These are phyloP conservation scores for Heimioporus sp. DNA, from an alignment of 768 basidiomycete species.

Conservation along the genomic window DNA sequence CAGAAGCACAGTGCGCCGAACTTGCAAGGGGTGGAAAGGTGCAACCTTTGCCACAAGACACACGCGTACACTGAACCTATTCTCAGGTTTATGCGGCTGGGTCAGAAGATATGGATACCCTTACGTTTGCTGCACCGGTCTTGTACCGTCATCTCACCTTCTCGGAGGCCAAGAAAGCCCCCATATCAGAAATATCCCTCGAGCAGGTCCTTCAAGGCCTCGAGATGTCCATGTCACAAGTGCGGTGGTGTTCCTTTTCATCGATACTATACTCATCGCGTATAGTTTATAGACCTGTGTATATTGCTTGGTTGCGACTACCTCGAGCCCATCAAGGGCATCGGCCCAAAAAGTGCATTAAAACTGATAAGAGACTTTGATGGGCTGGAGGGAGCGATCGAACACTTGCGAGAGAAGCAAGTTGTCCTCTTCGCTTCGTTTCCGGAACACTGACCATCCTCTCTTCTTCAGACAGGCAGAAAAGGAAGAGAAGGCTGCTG, in stretches of 20 bases:
- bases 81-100: conserved; percentile 91
- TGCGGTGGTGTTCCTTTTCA: conserved; percentile 24
- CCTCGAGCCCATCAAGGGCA: conserved; percentile 95
- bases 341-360: conserved; percentile 93
- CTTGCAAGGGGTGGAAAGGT: conserved; percentile 95
- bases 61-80: not conserved
- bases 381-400: conserved; percentile 66
- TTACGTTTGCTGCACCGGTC: conserved; percentile 91
- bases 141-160: conserved; percentile 96
- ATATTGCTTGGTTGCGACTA: conserved; percentile 98
- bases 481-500: conserved; percentile 45
- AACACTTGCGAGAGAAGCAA: conserved; percentile 77
- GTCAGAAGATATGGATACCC: conserved; percentile 99
- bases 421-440: conserved; percentile 8
- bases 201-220: conserved; percentile 82
- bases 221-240: conserved; percentile 89
- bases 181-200: conserved; percentile 90
- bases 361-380: conserved; percentile 88
- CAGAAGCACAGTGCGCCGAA: conserved; percentile 98
- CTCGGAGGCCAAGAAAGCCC: conserved; percentile 95
- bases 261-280: not conserved
- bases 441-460: not conserved
- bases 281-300: conserved; percentile 93
- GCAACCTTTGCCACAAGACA: not conserved
- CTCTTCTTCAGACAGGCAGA: conserved; percentile 27